A percentile compares a stretch with the other conserved stretches of the same genome.
phyloP scores from a whole-genome alignment of 1,284 basidiomycete genomes.

The Neonothopanus nambi region DNA sequence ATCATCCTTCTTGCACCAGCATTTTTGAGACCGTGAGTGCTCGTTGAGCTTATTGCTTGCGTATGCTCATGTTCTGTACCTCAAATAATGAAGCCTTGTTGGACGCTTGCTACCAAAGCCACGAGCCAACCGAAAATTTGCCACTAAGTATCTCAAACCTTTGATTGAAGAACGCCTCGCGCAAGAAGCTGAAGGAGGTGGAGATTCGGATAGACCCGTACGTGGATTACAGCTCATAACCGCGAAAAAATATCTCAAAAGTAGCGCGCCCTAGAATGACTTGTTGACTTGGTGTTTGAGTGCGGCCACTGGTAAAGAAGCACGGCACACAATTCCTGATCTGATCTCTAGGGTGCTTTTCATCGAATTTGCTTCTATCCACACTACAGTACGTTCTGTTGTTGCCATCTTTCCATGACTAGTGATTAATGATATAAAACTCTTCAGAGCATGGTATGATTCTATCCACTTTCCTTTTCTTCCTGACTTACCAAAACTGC shows the following conservation, averaged over 20 bases:
- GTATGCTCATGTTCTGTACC: neutral
- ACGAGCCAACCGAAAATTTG: constrained; percentile 9
- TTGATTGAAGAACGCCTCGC: constrained; percentile 24
- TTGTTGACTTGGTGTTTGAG: constrained; percentile 25
- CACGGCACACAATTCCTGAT: neutral
- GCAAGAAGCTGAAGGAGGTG: constrained; percentile 21
- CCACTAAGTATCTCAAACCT: constrained; percentile 20
- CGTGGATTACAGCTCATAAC: neutral
- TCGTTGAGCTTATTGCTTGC: neutral
- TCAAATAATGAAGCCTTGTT: constrained; percentile 20
- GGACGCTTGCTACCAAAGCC: constrained; percentile 16
- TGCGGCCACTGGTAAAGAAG: constrained; percentile 17
- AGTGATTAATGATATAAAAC: too few relatives aligned
- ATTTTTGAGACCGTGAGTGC: constrained; percentile 12
- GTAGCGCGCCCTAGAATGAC: constrained; percentile 25
- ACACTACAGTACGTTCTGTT: constrained; percentile 9
- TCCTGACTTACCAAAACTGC: neutral
- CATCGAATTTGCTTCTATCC: constrained; percentile 10
- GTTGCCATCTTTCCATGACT: neutral
- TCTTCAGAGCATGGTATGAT: constrained; percentile 8
- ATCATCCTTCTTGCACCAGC: constrained; percentile 3
- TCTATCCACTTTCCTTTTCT: neutral
- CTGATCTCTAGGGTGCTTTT: constrained; percentile 2
- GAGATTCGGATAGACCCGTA: constrained; percentile 23
- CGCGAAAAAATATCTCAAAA: neutral